Evolutionary conservation across 192 early-diverging fungal genomes (phyloP), one percentile per base, ranked within the genome.

Genomic region (Coemansia sp.): DNA sequence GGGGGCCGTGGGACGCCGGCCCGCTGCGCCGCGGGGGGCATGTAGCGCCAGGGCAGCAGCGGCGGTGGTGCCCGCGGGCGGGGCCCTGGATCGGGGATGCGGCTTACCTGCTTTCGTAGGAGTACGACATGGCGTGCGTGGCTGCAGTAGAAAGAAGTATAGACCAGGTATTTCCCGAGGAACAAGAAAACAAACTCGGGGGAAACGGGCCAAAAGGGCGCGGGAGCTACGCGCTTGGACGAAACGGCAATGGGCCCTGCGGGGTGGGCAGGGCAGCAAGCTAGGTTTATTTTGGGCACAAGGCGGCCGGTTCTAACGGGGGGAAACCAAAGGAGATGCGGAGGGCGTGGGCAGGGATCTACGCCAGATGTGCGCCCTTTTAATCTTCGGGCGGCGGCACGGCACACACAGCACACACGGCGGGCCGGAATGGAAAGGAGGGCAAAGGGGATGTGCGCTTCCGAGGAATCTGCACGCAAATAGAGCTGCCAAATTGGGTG

Each of bases 31-130:
- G n/a, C n/a, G n/a, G n/a, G n/a, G n/a, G n/a, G n/a, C n/a, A n/a
- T n/a, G n/a, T n/a, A n/a, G n/a, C n/a, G n/a, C n/a, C n/a, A n/a
- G n/a, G n/a, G n/a, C n/a, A n/a, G n/a, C n/a, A n/a, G n/a, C n/a
- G n/a, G n/a, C n/a, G n/a, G n/a, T n/a, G n/a, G n/a, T n/a, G n/a
- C n/a, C n/a, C n/a, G n/a, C n/a, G n/a, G n/a, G n/a, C n/a, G n/a
- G n/a, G n/a, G n/a, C n/a, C n/a, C n/a, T n/a, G n/a, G n/a, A n/a
- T n/a, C n/a, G n/a, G n/a, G n/a, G n/a, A 43, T 14, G 16, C 23
- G 17, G 47, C 56, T 19, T 68, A 69, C 66, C 66, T 62, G 34
- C 62, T 57, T 39, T 61, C 66, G 44, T 69, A 69, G 35, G 66
- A 58, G 48, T 69, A 61, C 27, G 66, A 52, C 66, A 69, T 69